A percentile compares a stretch with the other conserved stretches of the same genome.
Evolutionary conservation across 306 rosid genomes (phyloP).

Genomic region (Glycine soja): DNA sequence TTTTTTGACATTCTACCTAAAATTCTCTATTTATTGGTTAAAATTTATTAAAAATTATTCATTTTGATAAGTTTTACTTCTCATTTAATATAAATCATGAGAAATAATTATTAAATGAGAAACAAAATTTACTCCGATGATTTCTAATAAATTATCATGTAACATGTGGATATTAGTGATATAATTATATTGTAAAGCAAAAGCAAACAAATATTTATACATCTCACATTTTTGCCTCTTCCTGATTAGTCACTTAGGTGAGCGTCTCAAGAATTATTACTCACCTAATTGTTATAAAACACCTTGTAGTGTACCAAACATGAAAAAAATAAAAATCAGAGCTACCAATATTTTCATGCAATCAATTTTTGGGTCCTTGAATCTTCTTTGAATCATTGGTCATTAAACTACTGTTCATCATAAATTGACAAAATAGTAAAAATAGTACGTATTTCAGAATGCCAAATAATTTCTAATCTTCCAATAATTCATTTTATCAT

Average conservation of each 20-base stretch:
- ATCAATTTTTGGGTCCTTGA: neutral
- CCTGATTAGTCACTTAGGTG: neutral
- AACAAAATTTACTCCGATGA: too few relatives aligned
- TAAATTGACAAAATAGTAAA: neutral
- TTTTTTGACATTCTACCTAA: too few relatives aligned
- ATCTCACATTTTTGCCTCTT: neutral
- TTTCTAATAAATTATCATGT: too few relatives aligned
- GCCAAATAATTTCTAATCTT: neutral
- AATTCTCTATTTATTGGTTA: too few relatives aligned
- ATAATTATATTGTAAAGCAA: neutral
- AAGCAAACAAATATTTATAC: neutral
- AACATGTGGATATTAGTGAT: neutral
- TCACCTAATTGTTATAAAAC: neutral
- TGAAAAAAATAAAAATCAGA: neutral
- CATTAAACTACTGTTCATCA: neutral
- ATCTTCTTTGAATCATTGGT: neutral
- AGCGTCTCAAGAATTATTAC: neutral
- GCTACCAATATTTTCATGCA: slow-evolving; percentile 8
- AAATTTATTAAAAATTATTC: too few relatives aligned
- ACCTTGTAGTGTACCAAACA: neutral
- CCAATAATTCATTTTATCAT: neutral
- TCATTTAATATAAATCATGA: too few relatives aligned
- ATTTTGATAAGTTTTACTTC: too few relatives aligned
- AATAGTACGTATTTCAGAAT: slow-evolving; percentile 6
- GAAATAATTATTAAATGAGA: too few relatives aligned